Evolutionary conservation across 106 monocot species (phyloP).

Genomic region (Alisma plantagoaquatica): DNA sequence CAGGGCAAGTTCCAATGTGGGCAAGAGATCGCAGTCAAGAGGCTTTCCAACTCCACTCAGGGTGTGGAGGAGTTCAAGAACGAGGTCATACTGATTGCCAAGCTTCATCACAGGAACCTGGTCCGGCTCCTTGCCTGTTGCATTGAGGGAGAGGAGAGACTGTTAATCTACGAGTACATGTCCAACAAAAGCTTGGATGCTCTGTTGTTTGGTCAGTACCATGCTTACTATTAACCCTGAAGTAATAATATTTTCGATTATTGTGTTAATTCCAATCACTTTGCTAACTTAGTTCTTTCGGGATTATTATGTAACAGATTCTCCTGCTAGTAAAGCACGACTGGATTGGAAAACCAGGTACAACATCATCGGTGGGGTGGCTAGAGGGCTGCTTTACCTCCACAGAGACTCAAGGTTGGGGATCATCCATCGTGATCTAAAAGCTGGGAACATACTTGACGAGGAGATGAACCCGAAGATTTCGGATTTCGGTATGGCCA

Average conservation of each 20-base stretch:
- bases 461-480: slow-evolving; percentile 2
- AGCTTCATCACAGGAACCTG: slow-evolving; percentile 2
- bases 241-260: not conserved
- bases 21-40: not conserved
- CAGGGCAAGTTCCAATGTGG: not conserved
- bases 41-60: not conserved
- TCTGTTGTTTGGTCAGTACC: not conserved
- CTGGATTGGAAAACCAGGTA: not conserved
- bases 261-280: no score
- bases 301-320: no score
- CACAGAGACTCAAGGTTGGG: not conserved
- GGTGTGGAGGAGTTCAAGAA: not conserved
- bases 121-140: slow-evolving; percentile 2
- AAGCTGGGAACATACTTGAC: slow-evolving; percentile 3
- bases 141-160: not conserved
- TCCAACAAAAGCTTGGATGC: not conserved
- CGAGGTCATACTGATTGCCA: not conserved
- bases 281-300: no score
- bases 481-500: no score
- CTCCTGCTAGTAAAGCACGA: not conserved
- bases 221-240: not conserved
- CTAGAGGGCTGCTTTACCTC: slow-evolving; percentile 1
- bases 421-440: no score
- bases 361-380: no score
- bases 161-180: slow-evolving; percentile 3